These are phyloP conservation scores for Globisporangium barbulae DNA, from an alignment of 352 stramenopile genomes.

Conservation along the genomic window DNA sequence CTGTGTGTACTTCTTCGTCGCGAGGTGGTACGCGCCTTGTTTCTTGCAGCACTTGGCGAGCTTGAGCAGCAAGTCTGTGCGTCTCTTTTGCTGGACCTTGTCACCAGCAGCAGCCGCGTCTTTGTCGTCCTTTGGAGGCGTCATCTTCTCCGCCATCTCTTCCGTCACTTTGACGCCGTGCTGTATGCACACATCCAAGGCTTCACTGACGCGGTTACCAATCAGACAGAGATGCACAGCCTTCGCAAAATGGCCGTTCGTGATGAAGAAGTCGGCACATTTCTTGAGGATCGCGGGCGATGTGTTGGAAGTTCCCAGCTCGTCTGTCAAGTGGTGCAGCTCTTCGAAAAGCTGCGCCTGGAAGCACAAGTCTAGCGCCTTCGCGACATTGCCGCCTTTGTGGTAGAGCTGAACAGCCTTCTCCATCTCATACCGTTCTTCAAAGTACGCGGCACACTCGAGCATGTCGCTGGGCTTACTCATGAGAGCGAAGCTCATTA, in stretches of 20 bases:
- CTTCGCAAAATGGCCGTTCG: constrained; percentile 90
- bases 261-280: constrained; percentile 92
- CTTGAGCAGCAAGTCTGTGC: constrained; percentile 85
- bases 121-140: constrained; percentile 76
- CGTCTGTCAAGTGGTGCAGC: constrained; percentile 82
- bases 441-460: constrained; percentile 91
- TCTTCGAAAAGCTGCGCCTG: constrained; percentile 86
- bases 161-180: constrained; percentile 90
- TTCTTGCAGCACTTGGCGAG: constrained; percentile 92
- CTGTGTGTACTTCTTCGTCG: constrained; percentile 96
- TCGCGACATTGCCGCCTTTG: constrained; percentile 88
- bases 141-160: constrained; percentile 92
- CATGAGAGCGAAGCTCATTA: constrained; percentile 91
- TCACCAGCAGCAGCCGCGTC: constrained; percentile 21
- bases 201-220: constrained; percentile 61
- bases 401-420: constrained; percentile 94
- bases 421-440: constrained; percentile 89
- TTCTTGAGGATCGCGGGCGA: constrained; percentile 84
- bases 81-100: constrained; percentile 45
- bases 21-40: constrained; percentile 90
- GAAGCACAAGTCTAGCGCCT: constrained; percentile 94
- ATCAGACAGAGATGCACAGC: constrained; percentile 89
- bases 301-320: constrained; percentile 62
- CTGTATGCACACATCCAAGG: constrained; percentile 88
- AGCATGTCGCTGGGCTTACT: constrained; percentile 85